Base-by-base conservation (phyloP, 208 protist genomes). In the Acanthamoeba rhysodes region DNA sequence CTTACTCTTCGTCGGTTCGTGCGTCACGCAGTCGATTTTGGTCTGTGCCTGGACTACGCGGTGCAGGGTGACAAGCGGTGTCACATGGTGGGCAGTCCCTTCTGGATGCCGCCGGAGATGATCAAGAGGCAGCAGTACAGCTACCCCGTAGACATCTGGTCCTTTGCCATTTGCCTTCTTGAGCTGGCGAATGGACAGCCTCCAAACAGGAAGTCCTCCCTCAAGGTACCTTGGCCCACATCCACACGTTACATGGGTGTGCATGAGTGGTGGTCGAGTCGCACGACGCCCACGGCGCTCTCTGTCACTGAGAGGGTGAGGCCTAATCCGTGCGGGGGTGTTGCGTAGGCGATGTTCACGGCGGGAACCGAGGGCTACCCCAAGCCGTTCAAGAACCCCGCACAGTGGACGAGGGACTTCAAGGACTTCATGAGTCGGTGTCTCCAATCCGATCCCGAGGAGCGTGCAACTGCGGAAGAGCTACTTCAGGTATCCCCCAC, bases 31-130 rank as follows among this genome's bases (percentile, higher is more conserved):
- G 78, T 95, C 48, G 94, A 95, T 78, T 95, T 95, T 78, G 94
- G 94, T 29, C n/a, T 95, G 41, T 95, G 94, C 37, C 24, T 93
- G 50, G 94, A 95, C 57, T 50, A 37, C 27, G 82, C 68, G 57
- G 62, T 18, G 82, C 59, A 82, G 18, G 32, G 45, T 8, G 94
- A 93, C 14, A 93, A 80, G 55, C n/a, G 64, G 45, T 34, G 50
- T 34, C 94, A 95, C 57, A 95, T 95, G 94, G 84, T 95, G 45
- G 94, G 94, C 87, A 87, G 66, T 55, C 94, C 94, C 74, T 95
- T 93, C 72, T 95, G 94, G 94, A 95, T 95, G 94, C 94, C 94
- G 6, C 94, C 94, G 68, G 94, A 95, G 94, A 95, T 95, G 94
- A 95, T 95, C 34, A 95, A 70, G 84, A 37, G 94, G 37, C 55